Base-by-base conservation (phyloP, 176 grass and related monocot species). In the Carex scoparia region DNA sequence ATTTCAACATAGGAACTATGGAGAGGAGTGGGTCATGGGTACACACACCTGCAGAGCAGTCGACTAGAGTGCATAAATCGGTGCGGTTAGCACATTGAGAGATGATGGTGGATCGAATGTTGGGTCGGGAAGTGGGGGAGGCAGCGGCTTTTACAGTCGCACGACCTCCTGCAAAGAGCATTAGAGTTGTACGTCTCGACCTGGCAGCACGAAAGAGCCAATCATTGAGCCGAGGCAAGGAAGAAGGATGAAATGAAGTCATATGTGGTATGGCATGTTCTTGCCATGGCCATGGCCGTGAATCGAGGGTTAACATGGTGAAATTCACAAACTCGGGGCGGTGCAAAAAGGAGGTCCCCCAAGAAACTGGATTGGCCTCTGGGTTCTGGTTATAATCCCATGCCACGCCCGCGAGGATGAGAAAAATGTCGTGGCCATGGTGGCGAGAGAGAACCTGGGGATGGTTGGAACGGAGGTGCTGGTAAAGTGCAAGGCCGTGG, bases 211-310 rank as follows among this genome's bases (percentile, higher is more conserved):
- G 93, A 46, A 79, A 40, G 65, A 92, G 61, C 93, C 90, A 95
- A 61, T 85, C 88, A 46, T 79, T 77, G 60, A 91, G 83, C 61
- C 69, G 85, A 16, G 61, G 46, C 58, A 91, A 64, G 1, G 93
- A 86, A 7, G 87, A 33, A 30, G 90, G 89, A 84, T 95, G 95
- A 87, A 98, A 95, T 1, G 91, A 89, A 19, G 91, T 98, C 54
- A 85, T 83, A 73, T 90, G 85, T 27, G 95, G 93, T 81, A 95
- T 68, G 0, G 95, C 93, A 85, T 93, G 95, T 88, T 98, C 93
- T 87, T 98, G 95, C 91, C 93, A 93, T 5, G 93, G 91, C 93
- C 89, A 94, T 0, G 80, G 63, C 32, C 93, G 89, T 8, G 90
- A 88, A 77, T 98, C 93, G 1, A 90, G 28, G 1, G 88, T 77